Percentiles rank a stretch among this genome's conserved stretches.
Evolutionary conservation across 768 basidiomycete genomes (phyloP).

Genomic region (Mycena vulgaris): DNA sequence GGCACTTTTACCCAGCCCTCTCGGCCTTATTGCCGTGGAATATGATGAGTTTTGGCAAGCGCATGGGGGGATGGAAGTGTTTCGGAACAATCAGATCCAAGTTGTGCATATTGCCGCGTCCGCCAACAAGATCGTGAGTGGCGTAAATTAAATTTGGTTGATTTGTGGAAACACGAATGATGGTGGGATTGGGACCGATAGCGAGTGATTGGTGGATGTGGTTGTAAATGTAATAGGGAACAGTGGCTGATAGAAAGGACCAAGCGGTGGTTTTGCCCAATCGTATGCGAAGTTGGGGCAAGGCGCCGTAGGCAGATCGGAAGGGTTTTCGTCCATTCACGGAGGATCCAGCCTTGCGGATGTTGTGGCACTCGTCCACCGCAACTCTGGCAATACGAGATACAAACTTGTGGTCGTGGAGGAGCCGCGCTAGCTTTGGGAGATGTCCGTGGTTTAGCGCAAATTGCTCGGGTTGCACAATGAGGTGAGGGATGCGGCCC

Average conservation of each 20-base stretch:
- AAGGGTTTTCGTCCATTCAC: not conserved
- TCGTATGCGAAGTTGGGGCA: not conserved
- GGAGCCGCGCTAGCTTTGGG: not conserved
- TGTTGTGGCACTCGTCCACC: slow-evolving; percentile 16
- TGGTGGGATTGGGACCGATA: not conserved
- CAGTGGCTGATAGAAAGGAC: not conserved
- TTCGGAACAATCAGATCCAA: not conserved
- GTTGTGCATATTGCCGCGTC: not conserved
- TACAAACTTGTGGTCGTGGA: not conserved
- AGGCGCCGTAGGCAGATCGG: not conserved
- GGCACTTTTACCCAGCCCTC: no score
- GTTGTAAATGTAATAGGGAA: slow-evolving; percentile 5
- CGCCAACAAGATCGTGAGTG: not conserved
- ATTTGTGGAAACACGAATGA: slow-evolving; percentile 1
- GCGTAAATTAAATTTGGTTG: slow-evolving; percentile 15
- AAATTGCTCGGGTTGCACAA: slow-evolving; percentile 14
- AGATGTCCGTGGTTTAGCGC: not conserved
- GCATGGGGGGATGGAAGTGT: slow-evolving; percentile 15
- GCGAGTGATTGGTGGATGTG: not conserved
- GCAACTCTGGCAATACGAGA: not conserved
- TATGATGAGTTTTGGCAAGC: not conserved
- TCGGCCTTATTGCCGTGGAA: slow-evolving; percentile 16
- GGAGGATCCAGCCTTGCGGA: not conserved
- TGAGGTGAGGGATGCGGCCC: slow-evolving; percentile 9
- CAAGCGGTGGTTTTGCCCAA: not conserved